These are phyloP conservation scores for Roridomyces roridus DNA, from an alignment of 768 basidiomycete genomes.

Conservation along the genomic window DNA sequence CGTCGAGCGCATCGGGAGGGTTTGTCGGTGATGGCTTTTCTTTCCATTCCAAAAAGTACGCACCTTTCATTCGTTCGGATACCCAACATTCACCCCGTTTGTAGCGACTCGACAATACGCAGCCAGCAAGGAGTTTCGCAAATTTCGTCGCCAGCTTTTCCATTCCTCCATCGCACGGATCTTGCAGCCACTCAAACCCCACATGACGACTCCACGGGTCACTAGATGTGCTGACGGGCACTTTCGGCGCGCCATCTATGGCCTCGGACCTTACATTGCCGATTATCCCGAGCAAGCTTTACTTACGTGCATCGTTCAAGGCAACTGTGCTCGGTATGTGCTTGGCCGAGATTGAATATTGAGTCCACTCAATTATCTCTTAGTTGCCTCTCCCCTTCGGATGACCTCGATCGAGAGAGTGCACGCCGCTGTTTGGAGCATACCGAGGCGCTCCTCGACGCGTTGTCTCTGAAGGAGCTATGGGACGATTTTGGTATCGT, in stretches of 20 bases:
- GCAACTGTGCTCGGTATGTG: conserved; percentile 27
- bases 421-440: conserved; percentile 21
- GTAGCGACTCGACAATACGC: conserved; percentile 20
- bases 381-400: not conserved
- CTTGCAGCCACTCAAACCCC: conserved; percentile 14
- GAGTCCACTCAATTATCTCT: not conserved
- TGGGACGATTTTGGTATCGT: conserved; percentile 33
- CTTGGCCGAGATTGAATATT: not conserved
- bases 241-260: conserved; percentile 22
- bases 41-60: conserved; percentile 24
- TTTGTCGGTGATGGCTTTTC: conserved; percentile 5
- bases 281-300: conserved; percentile 34
- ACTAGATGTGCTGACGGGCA: conserved; percentile 20
- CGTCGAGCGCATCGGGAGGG: conserved; percentile 18
- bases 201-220: conserved; percentile 19
- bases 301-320: conserved; percentile 23
- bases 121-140: conserved; percentile 12
- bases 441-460: conserved; percentile 22
- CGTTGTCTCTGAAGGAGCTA: conserved; percentile 16
- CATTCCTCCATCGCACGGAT: conserved; percentile 26
- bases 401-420: not conserved
- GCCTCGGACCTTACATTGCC: conserved; percentile 27
- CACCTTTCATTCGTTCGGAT: not conserved
- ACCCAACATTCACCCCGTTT: not conserved
- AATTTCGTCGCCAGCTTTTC: conserved; percentile 29